These are phyloP conservation scores for Rhodotorula kratochvilovae DNA, from an alignment of 768 basidiomycete genomes.

Conservation along the genomic window DNA sequence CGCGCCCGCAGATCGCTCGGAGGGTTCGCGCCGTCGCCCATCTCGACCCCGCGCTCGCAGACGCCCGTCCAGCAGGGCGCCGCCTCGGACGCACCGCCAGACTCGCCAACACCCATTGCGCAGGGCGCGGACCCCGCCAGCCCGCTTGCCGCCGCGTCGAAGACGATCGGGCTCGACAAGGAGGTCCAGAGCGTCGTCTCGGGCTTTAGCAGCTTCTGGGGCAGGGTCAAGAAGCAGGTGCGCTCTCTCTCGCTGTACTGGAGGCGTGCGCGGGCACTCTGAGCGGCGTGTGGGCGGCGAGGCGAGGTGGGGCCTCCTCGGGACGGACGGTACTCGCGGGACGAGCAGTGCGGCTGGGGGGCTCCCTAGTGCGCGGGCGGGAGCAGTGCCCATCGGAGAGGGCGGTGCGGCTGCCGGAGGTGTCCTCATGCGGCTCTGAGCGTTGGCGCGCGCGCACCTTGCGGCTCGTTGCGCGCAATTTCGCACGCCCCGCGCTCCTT, in stretches of 20 bases:
- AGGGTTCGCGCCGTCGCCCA: constrained; percentile 9
- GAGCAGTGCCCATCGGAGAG: too few species aligned
- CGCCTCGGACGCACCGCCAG: not conserved
- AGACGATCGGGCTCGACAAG: constrained; percentile 10
- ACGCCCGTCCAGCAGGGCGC: not conserved
- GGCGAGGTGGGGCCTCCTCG: not conserved
- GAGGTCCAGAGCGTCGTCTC: constrained; percentile 29
- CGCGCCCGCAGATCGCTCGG: constrained; percentile 4
- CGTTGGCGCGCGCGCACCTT: too few species aligned
- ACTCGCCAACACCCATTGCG: not conserved
- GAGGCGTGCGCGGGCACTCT: too few species aligned
- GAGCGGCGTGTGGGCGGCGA: not conserved
- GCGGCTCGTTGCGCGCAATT: too few species aligned
- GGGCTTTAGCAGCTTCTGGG: constrained; percentile 36
- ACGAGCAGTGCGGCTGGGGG: too few species aligned
- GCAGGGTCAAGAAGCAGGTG: constrained; percentile 37
- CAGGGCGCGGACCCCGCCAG: not conserved
- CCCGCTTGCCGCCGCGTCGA: not conserved
- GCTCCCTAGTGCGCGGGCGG: too few species aligned
- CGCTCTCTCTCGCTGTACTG: not conserved
- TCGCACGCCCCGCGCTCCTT: too few species aligned
- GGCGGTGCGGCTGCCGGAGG: too few species aligned
- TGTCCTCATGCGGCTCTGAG: too few species aligned
- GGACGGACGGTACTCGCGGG: too few species aligned
- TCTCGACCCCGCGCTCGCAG: not conserved